These are phyloP conservation scores for Colletotrichum sp. DNA, from an alignment of 2,329 filamentous ascomycete species.

Conservation along the genomic window DNA sequence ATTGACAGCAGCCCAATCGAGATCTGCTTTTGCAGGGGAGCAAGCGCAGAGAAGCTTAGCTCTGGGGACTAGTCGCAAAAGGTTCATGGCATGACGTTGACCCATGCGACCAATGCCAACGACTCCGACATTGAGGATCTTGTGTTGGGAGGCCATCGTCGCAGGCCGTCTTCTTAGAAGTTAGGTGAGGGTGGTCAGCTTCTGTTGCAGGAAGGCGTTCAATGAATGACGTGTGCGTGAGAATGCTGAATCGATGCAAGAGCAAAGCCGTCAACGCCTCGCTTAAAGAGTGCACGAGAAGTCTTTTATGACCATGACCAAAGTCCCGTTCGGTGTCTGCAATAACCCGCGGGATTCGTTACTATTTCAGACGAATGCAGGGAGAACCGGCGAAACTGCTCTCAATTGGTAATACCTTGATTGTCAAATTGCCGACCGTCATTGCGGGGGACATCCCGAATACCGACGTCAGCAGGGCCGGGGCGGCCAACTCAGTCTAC, in stretches of 20 bases:
- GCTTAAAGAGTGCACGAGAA: neutral
- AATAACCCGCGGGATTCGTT: neutral
- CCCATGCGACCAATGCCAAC: slow-evolving; percentile 59
- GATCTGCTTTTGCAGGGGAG: slow-evolving; percentile 47
- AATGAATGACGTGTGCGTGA: neutral
- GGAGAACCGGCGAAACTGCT: neutral
- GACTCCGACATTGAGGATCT: slow-evolving; percentile 44
- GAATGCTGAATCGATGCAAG: neutral
- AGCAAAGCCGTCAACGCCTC: neutral
- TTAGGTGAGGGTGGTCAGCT: neutral
- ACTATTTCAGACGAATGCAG: neutral
- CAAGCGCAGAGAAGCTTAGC: slow-evolving; percentile 54
- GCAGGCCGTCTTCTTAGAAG: accelerated
- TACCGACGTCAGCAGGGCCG: neutral
- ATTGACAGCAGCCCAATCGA: slow-evolving; percentile 46
- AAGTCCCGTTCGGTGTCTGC: neutral
- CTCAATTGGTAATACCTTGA: neutral
- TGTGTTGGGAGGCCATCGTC: slow-evolving; percentile 19
- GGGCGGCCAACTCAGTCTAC: neutral
- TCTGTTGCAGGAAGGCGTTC: neutral
- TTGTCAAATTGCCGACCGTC: neutral
- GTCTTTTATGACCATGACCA: neutral
- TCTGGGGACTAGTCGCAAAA: slow-evolving; percentile 47
- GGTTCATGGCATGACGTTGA: slow-evolving; percentile 53
- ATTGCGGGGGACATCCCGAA: neutral